Base-by-base conservation (phyloP, 805 yeast species). In the Ogataea paraovalis region DNA sequence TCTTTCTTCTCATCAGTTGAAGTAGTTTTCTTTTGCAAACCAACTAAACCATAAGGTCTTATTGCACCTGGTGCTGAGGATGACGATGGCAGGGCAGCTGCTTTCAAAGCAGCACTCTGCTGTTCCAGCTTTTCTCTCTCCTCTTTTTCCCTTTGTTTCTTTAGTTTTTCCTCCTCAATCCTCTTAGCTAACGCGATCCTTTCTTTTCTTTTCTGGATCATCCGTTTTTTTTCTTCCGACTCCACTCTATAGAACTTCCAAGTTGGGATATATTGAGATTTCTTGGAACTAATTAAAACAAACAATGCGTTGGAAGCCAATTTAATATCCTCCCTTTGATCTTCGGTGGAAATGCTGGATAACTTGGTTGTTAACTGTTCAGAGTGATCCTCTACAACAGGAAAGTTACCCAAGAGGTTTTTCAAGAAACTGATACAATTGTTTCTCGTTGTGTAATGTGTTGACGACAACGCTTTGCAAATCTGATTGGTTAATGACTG, bases 371-470 rank as follows among this genome's bases (percentile, higher is more conserved):
- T 64, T 1, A 90, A 59, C 6, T 59, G 48, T 46, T 78, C 80
- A 30, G 89, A 83, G 47, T 87, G 91, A 25, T 76, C 81, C 44
- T 80, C 82, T 13, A 87, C 76, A 10, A 74, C 68, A 0, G 97
- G 96, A 60, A 80, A 89, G 14, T 76, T 73, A 2, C 75, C 74
- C 18, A 83, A 66, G 20, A 64, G 44, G 54, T 80, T 81, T 60
- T 84, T 87, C 70, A 90, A 69, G 56, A 88, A 79, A 1, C 87
- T 84, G 49, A 90, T 86, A 3, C 88, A 79, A 65, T 90, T 91
- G 46, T 90, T 78, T 44, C 94, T 75, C 2, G 86, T 82, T 80
- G 87, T 85, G 62, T 89, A 91, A 46, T 84, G 85, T 3, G 68
- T 62, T 6, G 78, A 74, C 18, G 62, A 58, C 39, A 85, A 65